Evolutionary conservation across 208 protist species (phyloP).

Genomic region (Trypanosoma conorhini): DNA sequence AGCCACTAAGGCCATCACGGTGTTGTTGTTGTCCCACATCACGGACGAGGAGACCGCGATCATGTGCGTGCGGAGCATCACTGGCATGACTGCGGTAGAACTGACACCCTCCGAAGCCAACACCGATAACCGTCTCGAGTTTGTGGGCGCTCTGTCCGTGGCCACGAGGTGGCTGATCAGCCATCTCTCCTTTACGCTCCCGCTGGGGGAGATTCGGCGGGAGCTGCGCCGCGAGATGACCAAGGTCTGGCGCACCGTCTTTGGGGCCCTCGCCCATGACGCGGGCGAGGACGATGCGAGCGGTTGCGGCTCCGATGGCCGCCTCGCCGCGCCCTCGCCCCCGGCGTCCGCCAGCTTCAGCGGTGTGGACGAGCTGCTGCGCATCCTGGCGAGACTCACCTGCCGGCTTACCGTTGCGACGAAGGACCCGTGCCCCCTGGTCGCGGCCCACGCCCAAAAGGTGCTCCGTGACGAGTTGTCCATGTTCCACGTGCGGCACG

Average conservation of each 20-base stretch:
- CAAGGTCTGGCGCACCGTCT: background rate
- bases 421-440: conserved; percentile 68
- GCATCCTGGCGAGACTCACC: conserved; percentile 6
- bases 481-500: conserved; percentile 39
- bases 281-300: background rate
- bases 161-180: conserved; percentile 56
- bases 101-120: conserved; percentile 42
- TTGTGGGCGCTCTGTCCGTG: conserved; percentile 44
- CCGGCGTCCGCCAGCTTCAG: background rate
- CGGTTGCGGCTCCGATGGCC: background rate
- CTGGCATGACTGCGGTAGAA: conserved; percentile 25
- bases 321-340: background rate
- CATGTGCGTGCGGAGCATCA: conserved; percentile 49
- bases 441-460: conserved; percentile 51
- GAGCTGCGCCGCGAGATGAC: conserved; percentile 1
- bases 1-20: conserved; percentile 53
- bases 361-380: background rate
- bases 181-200: conserved; percentile 45
- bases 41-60: conserved; percentile 31
- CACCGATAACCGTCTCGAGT: conserved; percentile 65
- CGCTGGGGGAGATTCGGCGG: conserved; percentile 60
- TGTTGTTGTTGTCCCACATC: conserved; percentile 50
- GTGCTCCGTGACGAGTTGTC: conserved; percentile 64
- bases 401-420: conserved; percentile 20
- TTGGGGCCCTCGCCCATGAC: background rate